Evolutionary conservation across 1,284 basidiomycete genomes (phyloP).

Genomic region (Chondrostereum purpureum): DNA sequence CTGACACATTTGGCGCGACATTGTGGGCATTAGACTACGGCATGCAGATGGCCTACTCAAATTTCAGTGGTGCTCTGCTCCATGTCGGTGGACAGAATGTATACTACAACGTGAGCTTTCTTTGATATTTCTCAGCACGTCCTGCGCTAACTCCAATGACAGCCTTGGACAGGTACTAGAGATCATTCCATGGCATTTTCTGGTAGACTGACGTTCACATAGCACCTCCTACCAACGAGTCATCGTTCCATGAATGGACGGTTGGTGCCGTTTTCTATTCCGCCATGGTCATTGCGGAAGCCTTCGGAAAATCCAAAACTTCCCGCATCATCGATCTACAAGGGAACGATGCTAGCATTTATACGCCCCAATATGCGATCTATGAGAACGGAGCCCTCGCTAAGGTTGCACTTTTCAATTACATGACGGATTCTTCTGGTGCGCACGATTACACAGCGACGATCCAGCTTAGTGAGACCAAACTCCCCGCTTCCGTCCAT

Average conservation of each 20-base stretch:
- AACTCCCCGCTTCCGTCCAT: constrained; percentile 36
- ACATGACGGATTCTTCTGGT: constrained; percentile 45
- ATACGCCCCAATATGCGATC: constrained; percentile 67
- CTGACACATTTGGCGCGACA: constrained; percentile 63
- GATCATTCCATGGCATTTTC: too few relatives aligned
- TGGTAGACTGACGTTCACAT: not conserved
- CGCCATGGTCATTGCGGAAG: constrained; percentile 61
- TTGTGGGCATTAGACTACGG: constrained; percentile 66
- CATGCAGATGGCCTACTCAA: constrained; percentile 43
- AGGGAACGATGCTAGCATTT: constrained; percentile 40
- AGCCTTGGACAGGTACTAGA: constrained; percentile 5
- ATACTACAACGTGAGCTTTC: constrained; percentile 53
- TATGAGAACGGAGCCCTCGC: constrained; percentile 56
- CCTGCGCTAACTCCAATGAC: constrained; percentile 4
- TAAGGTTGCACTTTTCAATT: constrained; percentile 65
- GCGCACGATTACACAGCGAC: constrained; percentile 41
- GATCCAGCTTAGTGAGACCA: constrained; percentile 37
- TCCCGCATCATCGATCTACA: constrained; percentile 57
- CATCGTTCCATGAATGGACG: constrained; percentile 53
- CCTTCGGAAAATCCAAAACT: constrained; percentile 51
- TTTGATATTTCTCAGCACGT: not conserved
- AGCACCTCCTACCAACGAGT: constrained; percentile 58
- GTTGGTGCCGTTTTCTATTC: constrained; percentile 67
- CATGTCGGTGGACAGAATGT: constrained; percentile 64
- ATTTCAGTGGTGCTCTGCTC: constrained; percentile 32